Evolutionary conservation across 1,284 basidiomycete genomes (phyloP).

Genomic region (Sanghuangporus baumii): DNA sequence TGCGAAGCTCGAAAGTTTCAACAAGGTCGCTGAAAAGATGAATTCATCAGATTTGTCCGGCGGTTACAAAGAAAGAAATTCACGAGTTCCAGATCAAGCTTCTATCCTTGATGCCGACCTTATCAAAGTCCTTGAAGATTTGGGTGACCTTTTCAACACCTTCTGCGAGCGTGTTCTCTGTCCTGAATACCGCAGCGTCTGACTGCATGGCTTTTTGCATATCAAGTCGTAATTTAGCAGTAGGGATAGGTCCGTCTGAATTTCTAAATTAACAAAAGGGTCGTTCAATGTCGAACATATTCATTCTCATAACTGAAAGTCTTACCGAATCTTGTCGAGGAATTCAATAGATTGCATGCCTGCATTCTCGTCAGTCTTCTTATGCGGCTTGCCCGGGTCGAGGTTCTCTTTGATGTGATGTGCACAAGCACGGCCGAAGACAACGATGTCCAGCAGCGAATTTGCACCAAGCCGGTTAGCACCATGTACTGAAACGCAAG

Average conservation of each 20-base stretch:
- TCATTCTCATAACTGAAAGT: not conserved
- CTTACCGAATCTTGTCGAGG: slow-evolving; percentile 81
- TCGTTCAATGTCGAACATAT: not conserved
- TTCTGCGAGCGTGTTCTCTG: slow-evolving; percentile 86
- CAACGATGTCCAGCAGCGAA: slow-evolving; percentile 98
- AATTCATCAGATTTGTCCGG: not conserved
- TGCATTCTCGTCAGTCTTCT: slow-evolving; percentile 82
- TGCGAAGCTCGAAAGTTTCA: slow-evolving; percentile 96
- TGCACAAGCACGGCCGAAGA: slow-evolving; percentile 97
- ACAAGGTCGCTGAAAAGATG: slow-evolving; percentile 70
- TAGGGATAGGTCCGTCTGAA: slow-evolving; percentile 78
- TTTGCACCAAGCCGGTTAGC: slow-evolving; percentile 99
- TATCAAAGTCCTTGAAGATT: slow-evolving; percentile 84
- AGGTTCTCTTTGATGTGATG: slow-evolving; percentile 95
- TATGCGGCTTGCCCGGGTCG: slow-evolving; percentile 88
- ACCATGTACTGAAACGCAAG: slow-evolving; percentile 98
- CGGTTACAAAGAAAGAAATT: slow-evolving; percentile 24
- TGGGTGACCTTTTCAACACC: slow-evolving; percentile 84
- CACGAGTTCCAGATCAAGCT: slow-evolving; percentile 99
- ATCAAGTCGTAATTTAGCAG: slow-evolving; percentile 86
- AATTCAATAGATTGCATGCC: slow-evolving; percentile 85
- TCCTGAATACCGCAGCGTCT: slow-evolving; percentile 91
- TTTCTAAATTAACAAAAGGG: slow-evolving; percentile 38
- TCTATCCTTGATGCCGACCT: slow-evolving; percentile 95
- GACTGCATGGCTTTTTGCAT: slow-evolving; percentile 99